Conservation (phyloP, 768 basidiomycete species). For the Kwoniella botswanensis region DNA sequence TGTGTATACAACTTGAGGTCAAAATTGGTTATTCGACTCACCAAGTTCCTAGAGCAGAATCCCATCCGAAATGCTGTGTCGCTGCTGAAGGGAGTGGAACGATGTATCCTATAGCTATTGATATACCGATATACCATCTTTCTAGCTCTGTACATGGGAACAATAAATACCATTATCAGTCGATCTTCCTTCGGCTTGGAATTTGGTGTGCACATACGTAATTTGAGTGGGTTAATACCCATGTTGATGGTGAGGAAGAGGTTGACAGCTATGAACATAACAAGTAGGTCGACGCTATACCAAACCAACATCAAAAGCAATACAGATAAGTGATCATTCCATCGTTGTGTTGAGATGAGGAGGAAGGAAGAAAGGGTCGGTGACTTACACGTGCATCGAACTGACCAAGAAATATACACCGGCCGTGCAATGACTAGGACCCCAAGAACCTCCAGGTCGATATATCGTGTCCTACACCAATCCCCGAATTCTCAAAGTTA, state of each 20-base stretch:
- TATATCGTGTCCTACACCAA: constrained; percentile 7
- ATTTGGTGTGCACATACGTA: too few species aligned
- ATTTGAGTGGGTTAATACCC: constrained; percentile 31
- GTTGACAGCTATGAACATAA: constrained; percentile 42
- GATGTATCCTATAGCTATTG: constrained; percentile 25
- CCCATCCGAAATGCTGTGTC: constrained; percentile 32
- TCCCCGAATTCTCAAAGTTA: too few species aligned
- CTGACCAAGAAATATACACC: constrained; percentile 33
- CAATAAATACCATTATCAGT: too few species aligned
- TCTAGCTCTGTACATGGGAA: constrained; percentile 26
- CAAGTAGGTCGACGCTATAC: constrained; percentile 36
- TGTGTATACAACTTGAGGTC: not conserved
- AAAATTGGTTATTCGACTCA: constrained; percentile 11
- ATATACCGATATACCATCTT: constrained; percentile 37
- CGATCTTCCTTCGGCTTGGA: too few species aligned
- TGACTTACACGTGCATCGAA: constrained; percentile 21
- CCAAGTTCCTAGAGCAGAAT: constrained; percentile 29
- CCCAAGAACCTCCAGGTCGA: not conserved
- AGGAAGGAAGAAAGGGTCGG: not conserved
- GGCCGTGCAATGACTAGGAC: constrained; percentile 18
- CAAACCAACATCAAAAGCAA: not conserved
- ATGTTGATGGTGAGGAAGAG: constrained; percentile 43
- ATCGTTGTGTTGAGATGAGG: not conserved
- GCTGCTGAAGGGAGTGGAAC: constrained; percentile 34
- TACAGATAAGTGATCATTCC: not conserved